phyloP scores from a whole-genome alignment of 75 land plant genomes.

The Larix kaempferi region DNA sequence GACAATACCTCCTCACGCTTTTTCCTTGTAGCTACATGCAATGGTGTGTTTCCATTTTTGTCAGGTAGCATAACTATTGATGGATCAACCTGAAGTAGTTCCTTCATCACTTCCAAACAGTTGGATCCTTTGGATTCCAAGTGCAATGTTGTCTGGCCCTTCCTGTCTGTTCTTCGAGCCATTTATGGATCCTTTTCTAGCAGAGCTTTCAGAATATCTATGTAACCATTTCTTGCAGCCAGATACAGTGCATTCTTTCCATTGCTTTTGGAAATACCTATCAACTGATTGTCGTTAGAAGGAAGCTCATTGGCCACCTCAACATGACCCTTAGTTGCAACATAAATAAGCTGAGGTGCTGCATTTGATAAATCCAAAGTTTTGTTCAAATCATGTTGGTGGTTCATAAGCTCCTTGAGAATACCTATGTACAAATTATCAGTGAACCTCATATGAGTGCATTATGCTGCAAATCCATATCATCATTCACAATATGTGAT shows the following conservation, averaged over 20 bases:
- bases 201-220: constrained; percentile 45
- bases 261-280: constrained; percentile 39
- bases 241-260: constrained; percentile 73
- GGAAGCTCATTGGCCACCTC: constrained; percentile 42
- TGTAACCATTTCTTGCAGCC: constrained; percentile 60
- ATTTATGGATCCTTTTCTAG: constrained; percentile 51
- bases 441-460: too few species aligned
- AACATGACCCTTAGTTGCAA: constrained; percentile 47
- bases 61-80: constrained; percentile 69
- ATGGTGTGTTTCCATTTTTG: constrained; percentile 55
- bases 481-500: too few species aligned
- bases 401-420: too few species aligned
- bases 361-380: too few species aligned
- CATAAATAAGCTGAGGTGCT: constrained; percentile 61
- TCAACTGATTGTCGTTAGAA: constrained; percentile 24
- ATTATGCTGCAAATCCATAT: too few species aligned
- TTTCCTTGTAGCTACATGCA: constrained; percentile 67
- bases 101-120: constrained; percentile 43
- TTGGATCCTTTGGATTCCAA: constrained; percentile 66
- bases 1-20: too few species aligned
- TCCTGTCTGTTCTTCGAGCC: constrained; percentile 62
- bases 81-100: constrained; percentile 52
- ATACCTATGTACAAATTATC: too few species aligned
- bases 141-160: constrained; percentile 70
- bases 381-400: too few species aligned